A percentile compares a stretch with the other conserved stretches of the same genome.
phyloP scores from a whole-genome alignment of 2,329 filamentous ascomycete genomes.

The Beauveria pseudobassiana region DNA sequence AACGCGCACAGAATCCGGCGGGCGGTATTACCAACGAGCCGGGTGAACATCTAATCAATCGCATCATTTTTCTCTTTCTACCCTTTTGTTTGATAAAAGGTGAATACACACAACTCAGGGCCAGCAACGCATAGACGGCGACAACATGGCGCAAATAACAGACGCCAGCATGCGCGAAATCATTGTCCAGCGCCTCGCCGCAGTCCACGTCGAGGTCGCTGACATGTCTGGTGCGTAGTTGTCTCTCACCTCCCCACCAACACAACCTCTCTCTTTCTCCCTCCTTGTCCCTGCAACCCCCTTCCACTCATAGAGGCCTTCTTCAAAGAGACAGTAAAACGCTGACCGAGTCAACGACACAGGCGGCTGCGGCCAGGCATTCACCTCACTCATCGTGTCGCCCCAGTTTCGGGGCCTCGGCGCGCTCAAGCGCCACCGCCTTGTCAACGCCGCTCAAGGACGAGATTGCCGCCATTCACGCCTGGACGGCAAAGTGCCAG shows the following conservation, averaged over 20 bases:
- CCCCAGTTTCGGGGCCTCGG: slow-evolving; percentile 62
- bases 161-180: slow-evolving; percentile 62
- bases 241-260: background rate
- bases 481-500: slow-evolving; percentile 91
- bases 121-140: background rate
- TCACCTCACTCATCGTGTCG: slow-evolving; percentile 54
- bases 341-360: background rate
- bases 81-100: no score
- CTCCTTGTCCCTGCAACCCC: no score
- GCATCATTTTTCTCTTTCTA: slow-evolving; percentile 16
- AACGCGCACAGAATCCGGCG: slow-evolving; percentile 4
- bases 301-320: background rate
- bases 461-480: slow-evolving; percentile 86
- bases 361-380: slow-evolving; percentile 57
- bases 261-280: background rate
- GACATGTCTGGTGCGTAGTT: slow-evolving; percentile 74
- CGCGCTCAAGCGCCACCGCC: slow-evolving; percentile 75
- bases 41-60: slow-evolving; percentile 30
- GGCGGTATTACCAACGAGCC: no score
- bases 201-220: slow-evolving; percentile 76
- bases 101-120: no score
- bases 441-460: slow-evolving; percentile 82
- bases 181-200: slow-evolving; percentile 62
- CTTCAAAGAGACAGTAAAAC: background rate
- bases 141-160: slow-evolving; percentile 56